Evolutionary conservation across 345 rosid species (phyloP), one percentile per base, ranked within the genome.

Genomic region (Viola odorata): DNA sequence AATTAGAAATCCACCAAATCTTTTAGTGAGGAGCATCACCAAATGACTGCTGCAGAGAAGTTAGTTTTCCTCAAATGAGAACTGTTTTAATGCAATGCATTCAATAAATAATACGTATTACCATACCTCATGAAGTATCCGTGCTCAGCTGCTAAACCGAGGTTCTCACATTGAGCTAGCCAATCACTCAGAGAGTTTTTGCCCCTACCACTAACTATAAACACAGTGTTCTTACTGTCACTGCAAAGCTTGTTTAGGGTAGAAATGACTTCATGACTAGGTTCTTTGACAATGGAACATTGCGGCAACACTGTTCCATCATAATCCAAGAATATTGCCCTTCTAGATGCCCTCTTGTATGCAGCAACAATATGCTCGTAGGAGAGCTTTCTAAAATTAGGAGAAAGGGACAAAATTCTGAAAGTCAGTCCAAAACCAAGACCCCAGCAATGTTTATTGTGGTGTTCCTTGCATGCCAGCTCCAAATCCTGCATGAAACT

Each of bases 111-210:
- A 12, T 36, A 8, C 42, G 50, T 12, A 9, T 17, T 23, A 41
- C 11, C 45, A 38, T 55, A 69, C 73, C 73, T 58, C 52, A 66
- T 16, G 75, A 72, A 75, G 61, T 66, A 78, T 37, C 82, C 82
- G 45, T 78, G 82, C 60, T 78, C 82, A 0, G 82, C 82, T 45
- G 82, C 82, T 32, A 78, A 75, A 13, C 82, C 82, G 7, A 78
- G 66, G 57, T 72, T 64, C 53, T 69, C 63, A 5, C 82, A 78
- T 41, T 56, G 62, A 14, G 63, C 17, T 54, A 78, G 61, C 79
- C 82, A 78, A 3, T 69, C 75, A 55, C 73, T 72, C 36, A 78
- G 60, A 55, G 77, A 65, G 54, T 57, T 39, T 53, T 51, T 68
- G 7, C 77, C 82, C 56, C 77, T 64, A 15, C 82, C 82, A 60